phyloP scores from a whole-genome alignment of 441 rosid species.

The Pelargonium cotyledonis region DNA sequence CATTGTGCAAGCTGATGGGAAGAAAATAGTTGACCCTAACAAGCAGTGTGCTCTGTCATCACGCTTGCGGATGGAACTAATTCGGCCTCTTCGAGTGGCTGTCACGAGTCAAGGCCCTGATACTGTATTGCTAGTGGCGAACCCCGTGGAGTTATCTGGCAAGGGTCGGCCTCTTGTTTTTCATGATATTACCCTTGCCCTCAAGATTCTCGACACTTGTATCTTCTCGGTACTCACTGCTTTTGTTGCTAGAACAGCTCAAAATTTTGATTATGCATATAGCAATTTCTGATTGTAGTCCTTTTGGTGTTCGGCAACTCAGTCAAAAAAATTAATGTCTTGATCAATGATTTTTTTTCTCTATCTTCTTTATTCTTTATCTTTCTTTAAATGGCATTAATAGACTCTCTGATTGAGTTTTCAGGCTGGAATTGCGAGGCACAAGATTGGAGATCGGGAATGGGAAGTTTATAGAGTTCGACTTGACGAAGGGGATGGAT shows the following conservation, averaged over 20 bases:
- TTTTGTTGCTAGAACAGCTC: slow-evolving; percentile 4
- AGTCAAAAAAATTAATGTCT: background rate
- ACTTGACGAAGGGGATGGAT: slow-evolving; percentile 70
- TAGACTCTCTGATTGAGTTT: background rate
- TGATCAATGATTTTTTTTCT: no score
- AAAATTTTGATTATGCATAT: background rate
- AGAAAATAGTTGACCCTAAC: slow-evolving; percentile 71
- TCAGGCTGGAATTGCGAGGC: slow-evolving; percentile 82
- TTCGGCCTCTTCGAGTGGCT: slow-evolving; percentile 75
- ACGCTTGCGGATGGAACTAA: slow-evolving; percentile 57
- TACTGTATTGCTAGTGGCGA: slow-evolving; percentile 75
- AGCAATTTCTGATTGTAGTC: no score
- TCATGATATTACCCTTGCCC: slow-evolving; percentile 72
- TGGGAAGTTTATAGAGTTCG: slow-evolving; percentile 84
- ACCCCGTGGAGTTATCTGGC: slow-evolving; percentile 87
- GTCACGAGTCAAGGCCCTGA: slow-evolving; percentile 80
- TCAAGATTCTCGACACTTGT: slow-evolving; percentile 57
- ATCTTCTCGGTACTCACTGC: slow-evolving; percentile 59
- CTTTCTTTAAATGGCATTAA: no score
- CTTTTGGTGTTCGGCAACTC: background rate
- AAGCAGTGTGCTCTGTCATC: slow-evolving; percentile 56
- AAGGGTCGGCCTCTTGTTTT: slow-evolving; percentile 93
- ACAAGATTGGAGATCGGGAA: slow-evolving; percentile 63
- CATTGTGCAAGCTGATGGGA: slow-evolving; percentile 69
- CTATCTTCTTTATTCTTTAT: no score